Base-by-base conservation (phyloP, 257 asterid species). In the Rubia yunnanensis region DNA sequence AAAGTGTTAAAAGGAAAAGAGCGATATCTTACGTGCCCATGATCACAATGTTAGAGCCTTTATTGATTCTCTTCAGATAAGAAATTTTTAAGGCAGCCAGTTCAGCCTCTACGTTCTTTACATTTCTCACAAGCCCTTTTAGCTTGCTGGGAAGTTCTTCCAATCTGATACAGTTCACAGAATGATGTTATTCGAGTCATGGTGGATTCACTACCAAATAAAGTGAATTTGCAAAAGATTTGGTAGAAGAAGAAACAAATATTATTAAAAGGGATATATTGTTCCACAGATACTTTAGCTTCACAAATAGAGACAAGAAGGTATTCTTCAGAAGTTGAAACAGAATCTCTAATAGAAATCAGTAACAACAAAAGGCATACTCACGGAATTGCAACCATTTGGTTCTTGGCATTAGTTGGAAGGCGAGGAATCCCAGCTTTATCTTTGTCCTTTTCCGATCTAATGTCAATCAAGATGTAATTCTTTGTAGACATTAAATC, bases 381-480 rank as follows among this genome's bases (percentile, higher is more conserved):
- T 84, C 76, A 94, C 99, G 95, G 95, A 65, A 94, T 77, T 20
- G 92, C 78, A 73, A 94, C 70, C 77, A 94, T 66, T 41, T 84
- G 84, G 82, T 78, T 86, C 78, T 79, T 86, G 39, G 94, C 95
- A 64, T 71, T 75, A 49, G 92, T 79, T 35, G 99, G 99, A 79
- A 90, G 91, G 72, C 95, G 96, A 48, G 99, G 99, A 66, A 88
- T 69, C 22, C 99, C 97, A 36, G 87, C 77, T 77, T 83, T 94
- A 83, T 79, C 75, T 77, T 94, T 94, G 70, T 94, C 99, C 82
- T 88, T 90, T 78, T 86, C 96, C 44, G 97, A 78, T 78, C 99
- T 88, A 71, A 94, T 88, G 80, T 94, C 99, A 64, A 90, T 81
- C 95, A 94, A 70, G 38, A 86, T 31, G 73, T 90, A 90, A 71